phyloP scores from a whole-genome alignment of 2,329 filamentous ascomycete genomes.

The Colletotrichum paranaense region DNA sequence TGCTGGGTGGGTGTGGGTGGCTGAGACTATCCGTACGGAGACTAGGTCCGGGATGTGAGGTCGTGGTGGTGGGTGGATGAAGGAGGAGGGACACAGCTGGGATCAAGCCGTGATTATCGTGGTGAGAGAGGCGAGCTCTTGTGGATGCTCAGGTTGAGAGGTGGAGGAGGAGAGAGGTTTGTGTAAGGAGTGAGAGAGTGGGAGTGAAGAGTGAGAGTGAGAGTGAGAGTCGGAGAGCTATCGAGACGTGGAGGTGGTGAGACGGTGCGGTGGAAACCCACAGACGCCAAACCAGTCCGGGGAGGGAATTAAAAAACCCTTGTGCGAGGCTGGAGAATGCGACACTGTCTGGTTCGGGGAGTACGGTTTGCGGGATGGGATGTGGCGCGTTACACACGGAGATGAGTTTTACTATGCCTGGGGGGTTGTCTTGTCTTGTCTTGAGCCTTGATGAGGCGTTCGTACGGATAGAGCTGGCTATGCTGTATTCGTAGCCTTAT shows the following conservation, averaged over 20 bases:
- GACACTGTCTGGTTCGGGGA: not conserved
- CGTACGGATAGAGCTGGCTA: not conserved
- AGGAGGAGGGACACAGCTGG: not conserved
- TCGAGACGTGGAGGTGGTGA: not conserved
- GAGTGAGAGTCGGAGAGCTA: not conserved
- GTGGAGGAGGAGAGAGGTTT: not conserved
- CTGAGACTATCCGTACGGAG: not conserved
- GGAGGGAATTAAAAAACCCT: slow-evolving; percentile 5
- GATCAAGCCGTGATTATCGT: not conserved
- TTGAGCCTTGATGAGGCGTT: not conserved
- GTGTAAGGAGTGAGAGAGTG: not conserved
- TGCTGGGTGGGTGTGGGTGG: not conserved
- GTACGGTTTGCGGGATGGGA: not conserved
- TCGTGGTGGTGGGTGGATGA: not conserved
- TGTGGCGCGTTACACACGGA: not conserved
- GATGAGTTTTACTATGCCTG: not conserved
- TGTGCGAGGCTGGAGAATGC: slow-evolving; percentile 20
- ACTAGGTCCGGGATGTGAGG: not conserved
- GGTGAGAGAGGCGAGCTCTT: too few relatives aligned
- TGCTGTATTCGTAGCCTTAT: not conserved
- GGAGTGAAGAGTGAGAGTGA: not conserved
- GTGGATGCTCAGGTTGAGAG: too few relatives aligned
- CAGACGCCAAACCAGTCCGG: not conserved
- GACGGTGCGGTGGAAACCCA: slow-evolving; percentile 6
- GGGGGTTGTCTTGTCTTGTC: not conserved